Percentiles rank a stretch among this genome's conserved stretches.
Evolutionary conservation across 1,284 basidiomycete species (phyloP).

Genomic region (Mycena sp.): DNA sequence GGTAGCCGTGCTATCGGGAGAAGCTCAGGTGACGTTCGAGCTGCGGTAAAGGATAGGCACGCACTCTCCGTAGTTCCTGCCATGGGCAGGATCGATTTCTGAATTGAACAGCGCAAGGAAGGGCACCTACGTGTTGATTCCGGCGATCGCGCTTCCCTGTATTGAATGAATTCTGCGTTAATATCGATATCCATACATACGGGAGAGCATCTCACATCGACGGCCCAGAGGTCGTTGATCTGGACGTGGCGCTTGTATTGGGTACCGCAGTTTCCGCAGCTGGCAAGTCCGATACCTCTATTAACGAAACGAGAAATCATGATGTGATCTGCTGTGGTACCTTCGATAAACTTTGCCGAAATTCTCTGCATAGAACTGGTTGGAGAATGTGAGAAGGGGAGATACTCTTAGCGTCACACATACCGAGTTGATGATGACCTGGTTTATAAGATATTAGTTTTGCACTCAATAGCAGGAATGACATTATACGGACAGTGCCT

Average conservation of each 20-base stretch:
- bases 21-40: background rate
- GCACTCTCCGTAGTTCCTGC: conserved; percentile 40
- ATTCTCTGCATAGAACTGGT: conserved; percentile 47
- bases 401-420: conserved; percentile 1
- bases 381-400: background rate
- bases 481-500: conserved; percentile 27
- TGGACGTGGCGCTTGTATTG: conserved; percentile 38
- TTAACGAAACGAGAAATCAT: background rate
- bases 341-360: conserved; percentile 50
- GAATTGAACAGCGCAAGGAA: background rate
- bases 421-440: conserved; percentile 47
- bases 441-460: background rate
- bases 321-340: background rate
- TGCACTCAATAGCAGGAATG: background rate
- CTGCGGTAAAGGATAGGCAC: conserved; percentile 6
- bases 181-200: background rate
- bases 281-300: background rate
- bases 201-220: conserved; percentile 33
- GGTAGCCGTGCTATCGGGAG: conserved; percentile 30
- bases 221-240: conserved; percentile 49
- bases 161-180: background rate
- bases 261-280: conserved; percentile 41
- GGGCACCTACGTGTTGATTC: conserved; percentile 45
- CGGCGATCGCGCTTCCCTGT: conserved; percentile 31
- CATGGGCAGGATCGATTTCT: background rate